Percentiles rank a stretch among this genome's conserved stretches.
These are phyloP conservation scores for Eimeria tenella DNA, from an alignment of 169 alveolate species.

Conservation along the genomic window DNA sequence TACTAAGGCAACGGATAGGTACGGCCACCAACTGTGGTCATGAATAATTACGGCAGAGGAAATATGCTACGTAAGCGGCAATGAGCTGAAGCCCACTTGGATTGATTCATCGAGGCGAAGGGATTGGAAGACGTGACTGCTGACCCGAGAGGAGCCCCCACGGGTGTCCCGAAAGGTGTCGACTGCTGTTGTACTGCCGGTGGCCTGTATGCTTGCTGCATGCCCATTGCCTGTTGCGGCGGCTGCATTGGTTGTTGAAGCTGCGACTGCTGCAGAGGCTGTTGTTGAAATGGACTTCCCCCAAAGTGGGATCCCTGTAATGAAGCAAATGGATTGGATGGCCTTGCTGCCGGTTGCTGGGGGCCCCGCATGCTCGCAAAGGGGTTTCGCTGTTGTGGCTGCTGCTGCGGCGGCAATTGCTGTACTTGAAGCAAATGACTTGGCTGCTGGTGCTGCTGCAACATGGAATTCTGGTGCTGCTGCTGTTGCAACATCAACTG, in stretches of 20 bases:
- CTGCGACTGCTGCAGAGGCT: conserved; percentile 28
- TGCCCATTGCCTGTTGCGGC: conserved; percentile 57
- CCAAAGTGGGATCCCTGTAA: conserved; percentile 47
- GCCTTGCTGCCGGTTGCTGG: conserved; percentile 56
- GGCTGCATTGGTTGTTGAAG: conserved; percentile 11
- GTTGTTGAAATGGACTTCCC: conserved; percentile 59
- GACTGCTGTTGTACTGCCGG: conserved; percentile 39
- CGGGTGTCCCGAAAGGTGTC: conserved; percentile 7
- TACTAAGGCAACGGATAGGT: too few relatives aligned
- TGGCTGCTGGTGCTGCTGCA: conserved; percentile 58
- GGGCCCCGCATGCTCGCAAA: conserved; percentile 70
- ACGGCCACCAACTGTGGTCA: too few relatives aligned
- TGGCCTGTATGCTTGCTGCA: conserved; percentile 44
- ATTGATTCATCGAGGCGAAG: conserved; percentile 46
- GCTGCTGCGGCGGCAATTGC: conserved; percentile 39
- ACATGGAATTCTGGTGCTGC: conserved; percentile 17
- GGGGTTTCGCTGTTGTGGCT: conserved; percentile 60
- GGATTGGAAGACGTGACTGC: conserved; percentile 28
- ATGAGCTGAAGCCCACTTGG: not conserved
- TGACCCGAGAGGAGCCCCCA: conserved; percentile 41
- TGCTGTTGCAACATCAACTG: conserved; percentile 58
- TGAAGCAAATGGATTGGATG: conserved; percentile 59
- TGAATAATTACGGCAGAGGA: too few relatives aligned
- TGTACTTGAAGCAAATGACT: conserved; percentile 34
- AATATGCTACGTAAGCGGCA: too few relatives aligned